Evolutionary conservation across 345 rosid genomes (phyloP).

Genomic region (Bruguiera parviflora): DNA sequence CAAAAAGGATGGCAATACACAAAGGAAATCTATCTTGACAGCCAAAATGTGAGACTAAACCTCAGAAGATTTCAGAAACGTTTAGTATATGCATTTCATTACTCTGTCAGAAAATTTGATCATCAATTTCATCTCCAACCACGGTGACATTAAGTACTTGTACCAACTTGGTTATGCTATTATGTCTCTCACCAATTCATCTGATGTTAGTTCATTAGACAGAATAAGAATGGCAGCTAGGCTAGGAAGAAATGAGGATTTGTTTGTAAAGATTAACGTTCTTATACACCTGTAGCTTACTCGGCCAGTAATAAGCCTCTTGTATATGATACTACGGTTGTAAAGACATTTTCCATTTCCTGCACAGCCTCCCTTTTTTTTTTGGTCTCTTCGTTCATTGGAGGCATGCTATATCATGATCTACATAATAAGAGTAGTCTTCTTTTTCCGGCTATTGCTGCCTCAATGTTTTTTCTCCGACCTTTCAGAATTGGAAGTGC

Average conservation of each 20-base stretch:
- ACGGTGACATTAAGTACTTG: neutral
- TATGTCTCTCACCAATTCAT: constrained; percentile 6
- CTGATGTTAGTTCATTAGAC: neutral
- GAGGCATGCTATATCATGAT: too few relatives aligned
- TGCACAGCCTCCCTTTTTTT: too few relatives aligned
- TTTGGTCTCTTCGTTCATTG: too few relatives aligned
- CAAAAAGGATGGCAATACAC: constrained; percentile 79
- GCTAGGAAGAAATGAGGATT: neutral
- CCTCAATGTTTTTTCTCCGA: too few relatives aligned
- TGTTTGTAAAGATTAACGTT: constrained; percentile 2
- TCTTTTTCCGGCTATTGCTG: too few relatives aligned
- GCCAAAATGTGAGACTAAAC: constrained; percentile 60
- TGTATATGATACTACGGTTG: neutral
- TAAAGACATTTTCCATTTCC: too few relatives aligned
- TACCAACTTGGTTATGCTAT: neutral
- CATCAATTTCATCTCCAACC: neutral
- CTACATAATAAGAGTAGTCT: too few relatives aligned
- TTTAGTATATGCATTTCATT: constrained; percentile 45
- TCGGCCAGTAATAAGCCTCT: neutral
- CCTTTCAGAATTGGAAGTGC: too few relatives aligned
- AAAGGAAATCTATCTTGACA: constrained; percentile 61
- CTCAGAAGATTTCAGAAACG: constrained; percentile 54
- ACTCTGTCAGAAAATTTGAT: constrained; percentile 28
- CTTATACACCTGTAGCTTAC: constrained; percentile 2
- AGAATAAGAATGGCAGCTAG: neutral